phyloP scores from a whole-genome alignment of 169 alveolate genomes.

The Cryptosporidium viatorum region DNA sequence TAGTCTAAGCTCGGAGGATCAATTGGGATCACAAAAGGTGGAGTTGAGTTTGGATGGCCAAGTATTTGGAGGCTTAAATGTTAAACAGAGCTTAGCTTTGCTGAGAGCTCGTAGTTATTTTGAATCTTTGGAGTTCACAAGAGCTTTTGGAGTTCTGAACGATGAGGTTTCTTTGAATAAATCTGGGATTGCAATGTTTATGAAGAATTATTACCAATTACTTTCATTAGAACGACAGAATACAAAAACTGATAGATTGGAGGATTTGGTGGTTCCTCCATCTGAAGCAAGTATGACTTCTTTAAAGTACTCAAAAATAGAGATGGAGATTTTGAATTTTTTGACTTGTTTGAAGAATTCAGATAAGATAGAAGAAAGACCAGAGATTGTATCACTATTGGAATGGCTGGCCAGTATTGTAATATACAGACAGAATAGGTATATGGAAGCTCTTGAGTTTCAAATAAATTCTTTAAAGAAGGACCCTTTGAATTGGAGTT shows the following conservation, averaged over 20 bases:
- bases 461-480: constrained; percentile 42
- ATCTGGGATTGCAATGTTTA: constrained; percentile 11
- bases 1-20: not conserved
- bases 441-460: constrained; percentile 48
- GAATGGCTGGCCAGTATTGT: constrained; percentile 53
- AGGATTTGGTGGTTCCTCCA: constrained; percentile 40
- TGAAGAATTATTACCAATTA: constrained; percentile 31
- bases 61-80: not conserved
- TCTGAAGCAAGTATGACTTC: constrained; percentile 38
- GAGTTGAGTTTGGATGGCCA: not conserved
- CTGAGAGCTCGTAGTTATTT: constrained; percentile 44
- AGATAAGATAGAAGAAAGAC: not conserved
- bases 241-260: constrained; percentile 17
- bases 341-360: not conserved
- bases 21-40: not conserved
- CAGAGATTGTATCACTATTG: constrained; percentile 17
- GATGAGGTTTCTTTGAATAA: not conserved
- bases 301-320: constrained; percentile 19
- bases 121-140: constrained; percentile 39
- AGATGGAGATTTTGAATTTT: constrained; percentile 25
- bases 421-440: constrained; percentile 57
- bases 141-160: constrained; percentile 37
- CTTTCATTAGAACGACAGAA: constrained; percentile 50
- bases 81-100: constrained; percentile 6
- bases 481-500: constrained; percentile 71